phyloP scores from a whole-genome alignment of 2,329 filamentous ascomycete genomes.

The Talaromyces sp. region DNA sequence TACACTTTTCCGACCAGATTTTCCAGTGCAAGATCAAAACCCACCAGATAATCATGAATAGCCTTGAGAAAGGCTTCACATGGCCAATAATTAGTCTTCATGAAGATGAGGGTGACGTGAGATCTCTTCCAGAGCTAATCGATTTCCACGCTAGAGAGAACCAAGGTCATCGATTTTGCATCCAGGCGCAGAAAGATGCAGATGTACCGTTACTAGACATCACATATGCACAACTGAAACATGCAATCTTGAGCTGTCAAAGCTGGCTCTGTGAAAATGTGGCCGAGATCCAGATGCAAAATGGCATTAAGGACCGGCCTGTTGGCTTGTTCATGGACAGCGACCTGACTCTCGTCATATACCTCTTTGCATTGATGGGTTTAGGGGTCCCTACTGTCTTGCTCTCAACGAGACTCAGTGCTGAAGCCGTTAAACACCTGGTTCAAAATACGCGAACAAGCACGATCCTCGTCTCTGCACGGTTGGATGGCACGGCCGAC shows the following conservation, averaged over 20 bases:
- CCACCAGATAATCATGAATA: neutral
- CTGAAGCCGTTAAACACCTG: neutral
- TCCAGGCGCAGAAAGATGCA: neutral
- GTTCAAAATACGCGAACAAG: neutral
- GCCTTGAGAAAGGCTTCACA: neutral
- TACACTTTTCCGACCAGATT: neutral
- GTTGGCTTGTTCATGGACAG: slow-evolving; percentile 14
- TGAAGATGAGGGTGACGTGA: neutral
- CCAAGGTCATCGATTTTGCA: slow-evolving; percentile 7
- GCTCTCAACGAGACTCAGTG: slow-evolving; percentile 8
- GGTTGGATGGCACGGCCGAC: neutral
- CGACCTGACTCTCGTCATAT: slow-evolving; percentile 8
- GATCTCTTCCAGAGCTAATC: slow-evolving; percentile 6
- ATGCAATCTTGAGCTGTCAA: neutral
- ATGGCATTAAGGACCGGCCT: neutral
- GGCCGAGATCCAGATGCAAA: neutral
- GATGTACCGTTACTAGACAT: neutral
- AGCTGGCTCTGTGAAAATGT: slow-evolving; percentile 9
- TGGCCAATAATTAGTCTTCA: neutral
- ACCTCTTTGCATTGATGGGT: slow-evolving; percentile 11
- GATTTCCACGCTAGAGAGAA: slow-evolving; percentile 10
- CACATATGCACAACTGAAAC: slow-evolving; percentile 1
- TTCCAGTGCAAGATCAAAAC: neutral
- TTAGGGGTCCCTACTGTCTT: slow-evolving; percentile 5
- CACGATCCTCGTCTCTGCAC: slow-evolving; percentile 4